phyloP scores from a whole-genome alignment of 108 stramenopile genomes.

The Fistulifera pelliculosa region DNA sequence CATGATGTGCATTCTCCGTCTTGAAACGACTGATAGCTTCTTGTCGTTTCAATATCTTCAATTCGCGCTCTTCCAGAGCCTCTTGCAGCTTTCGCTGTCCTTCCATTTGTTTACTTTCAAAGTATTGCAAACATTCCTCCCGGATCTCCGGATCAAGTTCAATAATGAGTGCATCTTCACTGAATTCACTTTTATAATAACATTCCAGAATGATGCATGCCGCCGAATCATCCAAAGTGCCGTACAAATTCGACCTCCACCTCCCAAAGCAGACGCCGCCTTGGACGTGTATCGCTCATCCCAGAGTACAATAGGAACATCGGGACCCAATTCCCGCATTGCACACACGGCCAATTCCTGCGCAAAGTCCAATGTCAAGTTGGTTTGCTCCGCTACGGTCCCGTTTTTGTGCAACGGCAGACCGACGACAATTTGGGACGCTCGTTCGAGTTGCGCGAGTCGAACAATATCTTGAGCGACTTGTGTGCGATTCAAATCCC shows the following conservation, averaged over 20 bases:
- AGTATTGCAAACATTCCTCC: conserved; percentile 15
- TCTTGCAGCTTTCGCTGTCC: conserved; percentile 8
- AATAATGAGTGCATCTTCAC: conserved; percentile 31
- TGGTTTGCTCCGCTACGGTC: conserved; percentile 61
- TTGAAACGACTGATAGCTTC: conserved; percentile 19
- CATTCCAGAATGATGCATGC: conserved; percentile 79
- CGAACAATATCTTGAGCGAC: conserved; percentile 32
- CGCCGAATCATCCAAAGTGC: conserved; percentile 62
- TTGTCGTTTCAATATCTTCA: conserved; percentile 15
- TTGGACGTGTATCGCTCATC: conserved; percentile 82
- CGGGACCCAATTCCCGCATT: conserved; percentile 30
- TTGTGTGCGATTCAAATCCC: conserved; percentile 32
- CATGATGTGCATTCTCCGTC: conserved; percentile 13
- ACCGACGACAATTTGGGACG: conserved; percentile 55
- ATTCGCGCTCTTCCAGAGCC: conserved; percentile 19
- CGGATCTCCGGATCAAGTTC: conserved; percentile 6
- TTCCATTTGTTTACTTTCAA: conserved; percentile 12
- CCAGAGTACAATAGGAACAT: conserved; percentile 45
- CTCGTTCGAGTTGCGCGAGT: conserved; percentile 35
- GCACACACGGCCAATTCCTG: conserved; percentile 19
- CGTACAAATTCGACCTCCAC: conserved; percentile 33
- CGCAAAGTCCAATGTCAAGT: conserved; percentile 48
- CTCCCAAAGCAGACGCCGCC: conserved; percentile 32
- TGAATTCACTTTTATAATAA: conserved; percentile 52
- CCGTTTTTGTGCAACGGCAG: conserved; percentile 79